Base-by-base conservation (phyloP, 345 rosid species). In the Salix caprea region DNA sequence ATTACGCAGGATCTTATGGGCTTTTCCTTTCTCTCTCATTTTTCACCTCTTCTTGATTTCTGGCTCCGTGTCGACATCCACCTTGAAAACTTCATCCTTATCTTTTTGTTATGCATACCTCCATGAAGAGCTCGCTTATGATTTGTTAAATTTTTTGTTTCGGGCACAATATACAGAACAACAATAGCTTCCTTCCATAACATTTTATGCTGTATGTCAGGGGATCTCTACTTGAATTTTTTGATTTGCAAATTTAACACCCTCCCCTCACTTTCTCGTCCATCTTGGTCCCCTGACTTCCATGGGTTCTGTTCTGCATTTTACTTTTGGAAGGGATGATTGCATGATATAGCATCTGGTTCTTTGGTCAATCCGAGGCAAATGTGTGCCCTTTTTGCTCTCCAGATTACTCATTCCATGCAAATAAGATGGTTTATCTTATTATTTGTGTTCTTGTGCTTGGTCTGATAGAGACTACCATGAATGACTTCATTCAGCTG, bases 81-180 rank as follows among this genome's bases (percentile, higher is more conserved):
- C 67, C 74, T 23, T 52, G 60, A 82, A 16, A 70, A 46, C 44
- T 48, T 71, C 39, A 7, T 48, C 44, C 36, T 70, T 64, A 23
- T 40, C 24, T 68, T 36, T 64, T 16, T 64, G 39, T 5, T 71
- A 26, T 62, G 30, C 50, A 42, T 62, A 67, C 74, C 44, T 71
- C 69, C 16, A 8, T 39, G 30, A 65, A n/a, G 40, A 7, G 54
- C 21, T 68, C 76, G 61, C 36, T 21, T 74, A 76, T 82, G 79
- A 77, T 74, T 78, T 58, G 62, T 75, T 72, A 24, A 34, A 28
- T 40, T 71, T 14, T 24, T 73, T 84, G 64, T 87, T 86, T 84
- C 97, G 92, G 98, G 99, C 88, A 93, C 98, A 73, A 88, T 96
- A 79, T 96, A 91, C 83, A 89, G 77, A 84, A 90, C 99, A 80